Conservation (phyloP, 1,284 basidiomycete species). For the Moesziomyces sp. region DNA sequence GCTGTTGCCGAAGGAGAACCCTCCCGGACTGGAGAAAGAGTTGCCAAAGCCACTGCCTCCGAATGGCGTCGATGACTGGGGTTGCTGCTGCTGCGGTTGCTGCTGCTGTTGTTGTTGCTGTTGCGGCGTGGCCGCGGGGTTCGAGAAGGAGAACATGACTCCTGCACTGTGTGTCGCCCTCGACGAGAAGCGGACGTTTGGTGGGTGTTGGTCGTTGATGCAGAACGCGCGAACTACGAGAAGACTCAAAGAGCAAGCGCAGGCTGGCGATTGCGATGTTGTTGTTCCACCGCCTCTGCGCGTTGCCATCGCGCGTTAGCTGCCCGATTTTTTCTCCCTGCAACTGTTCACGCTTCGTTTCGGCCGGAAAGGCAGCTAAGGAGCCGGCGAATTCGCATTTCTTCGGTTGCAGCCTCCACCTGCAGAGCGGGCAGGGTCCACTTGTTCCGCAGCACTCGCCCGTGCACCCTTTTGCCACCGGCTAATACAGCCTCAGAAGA, state of each 20-base stretch:
- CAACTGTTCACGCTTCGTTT: no score
- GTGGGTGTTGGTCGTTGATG: background rate
- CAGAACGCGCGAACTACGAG: background rate
- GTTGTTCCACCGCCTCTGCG: no score
- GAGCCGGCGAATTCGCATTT: no score
- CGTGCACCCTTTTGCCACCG: background rate
- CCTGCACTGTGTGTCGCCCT: background rate
- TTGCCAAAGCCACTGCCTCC: constrained; percentile 31
- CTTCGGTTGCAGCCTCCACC: no score
- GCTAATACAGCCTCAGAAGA: background rate
- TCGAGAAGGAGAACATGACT: constrained; percentile 40
- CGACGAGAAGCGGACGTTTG: background rate
- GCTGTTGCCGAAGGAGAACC: constrained; percentile 39
- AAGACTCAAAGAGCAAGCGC: no score
- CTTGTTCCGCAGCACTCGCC: background rate
- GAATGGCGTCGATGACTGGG: constrained; percentile 36
- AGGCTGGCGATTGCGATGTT: no score
- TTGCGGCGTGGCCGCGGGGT: constrained; percentile 22
- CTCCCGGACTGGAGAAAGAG: constrained; percentile 27
- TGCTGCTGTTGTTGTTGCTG: constrained; percentile 18
- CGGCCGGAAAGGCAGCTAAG: no score
- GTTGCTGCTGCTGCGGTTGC: constrained; percentile 28
- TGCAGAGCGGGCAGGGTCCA: no score
- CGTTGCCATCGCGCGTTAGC: no score
- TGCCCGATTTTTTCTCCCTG: no score